Evolutionary conservation across 441 rosid species (phyloP).

Genomic region (Gossypium lobatum): DNA sequence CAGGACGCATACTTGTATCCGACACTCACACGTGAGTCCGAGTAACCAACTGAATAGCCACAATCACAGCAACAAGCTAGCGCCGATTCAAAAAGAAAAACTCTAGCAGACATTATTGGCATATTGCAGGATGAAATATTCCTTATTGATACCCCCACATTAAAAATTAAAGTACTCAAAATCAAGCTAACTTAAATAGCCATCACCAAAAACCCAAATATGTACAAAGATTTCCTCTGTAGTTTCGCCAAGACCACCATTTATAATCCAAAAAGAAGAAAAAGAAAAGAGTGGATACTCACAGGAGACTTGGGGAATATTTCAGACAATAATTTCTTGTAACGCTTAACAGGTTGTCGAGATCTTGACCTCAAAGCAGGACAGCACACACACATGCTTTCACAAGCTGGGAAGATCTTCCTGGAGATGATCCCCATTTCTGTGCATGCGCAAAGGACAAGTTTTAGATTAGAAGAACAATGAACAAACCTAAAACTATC

Average conservation of each 20-base stretch:
- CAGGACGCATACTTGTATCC: background rate
- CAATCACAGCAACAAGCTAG: background rate
- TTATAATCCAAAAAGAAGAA: background rate
- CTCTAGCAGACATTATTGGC: background rate
- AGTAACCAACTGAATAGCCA: background rate
- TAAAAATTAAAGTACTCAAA: background rate
- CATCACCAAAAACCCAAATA: background rate
- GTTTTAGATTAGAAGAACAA: background rate
- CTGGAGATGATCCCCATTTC: constrained; percentile 92
- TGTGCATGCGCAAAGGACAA: constrained; percentile 25
- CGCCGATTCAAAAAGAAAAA: background rate
- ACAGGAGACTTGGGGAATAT: constrained; percentile 81
- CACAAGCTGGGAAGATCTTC: constrained; percentile 94
- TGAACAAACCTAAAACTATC: background rate
- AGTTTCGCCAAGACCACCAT: background rate
- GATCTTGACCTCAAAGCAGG: constrained; percentile 99
- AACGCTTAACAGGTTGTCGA: constrained; percentile 96
- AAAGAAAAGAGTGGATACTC: background rate
- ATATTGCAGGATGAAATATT: background rate
- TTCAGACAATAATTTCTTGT: constrained; percentile 85
- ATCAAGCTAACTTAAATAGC: background rate
- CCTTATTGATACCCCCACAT: background rate
- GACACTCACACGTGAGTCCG: background rate
- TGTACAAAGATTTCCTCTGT: background rate
- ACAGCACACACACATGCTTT: constrained; percentile 94